Evolutionary conservation across 108 stramenopile species (phyloP).

Genomic region (Discostella pseudostelligera): DNA sequence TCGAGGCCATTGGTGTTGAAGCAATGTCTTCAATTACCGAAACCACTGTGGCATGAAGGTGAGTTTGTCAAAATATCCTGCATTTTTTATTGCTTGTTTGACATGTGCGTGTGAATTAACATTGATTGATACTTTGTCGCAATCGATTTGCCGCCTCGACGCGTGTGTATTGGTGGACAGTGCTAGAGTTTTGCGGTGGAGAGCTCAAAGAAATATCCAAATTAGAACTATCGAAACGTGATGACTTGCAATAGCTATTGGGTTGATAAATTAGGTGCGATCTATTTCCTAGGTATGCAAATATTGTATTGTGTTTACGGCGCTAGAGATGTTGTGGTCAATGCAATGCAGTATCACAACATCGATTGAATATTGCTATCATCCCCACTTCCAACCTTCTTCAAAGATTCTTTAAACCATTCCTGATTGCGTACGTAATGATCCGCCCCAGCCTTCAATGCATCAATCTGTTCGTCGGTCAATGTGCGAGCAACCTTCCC

Average conservation of each 20-base stretch:
- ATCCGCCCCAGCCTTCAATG: constrained; percentile 29
- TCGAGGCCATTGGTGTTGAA: constrained; percentile 75
- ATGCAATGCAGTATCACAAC: constrained; percentile 4
- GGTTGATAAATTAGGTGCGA: too few relatives aligned
- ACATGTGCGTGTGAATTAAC: background rate
- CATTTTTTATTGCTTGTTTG: background rate
- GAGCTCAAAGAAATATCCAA: constrained; percentile 65
- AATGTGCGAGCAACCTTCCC: constrained; percentile 42
- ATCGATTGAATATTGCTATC: constrained; percentile 7
- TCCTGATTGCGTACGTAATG: constrained; percentile 45
- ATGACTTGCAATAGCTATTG: constrained; percentile 52
- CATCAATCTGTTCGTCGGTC: constrained; percentile 50
- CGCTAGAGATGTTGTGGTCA: too few relatives aligned
- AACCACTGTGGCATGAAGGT: constrained; percentile 87
- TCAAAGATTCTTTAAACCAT: constrained; percentile 28
- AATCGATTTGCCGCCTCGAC: too few relatives aligned
- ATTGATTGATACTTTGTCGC: too few relatives aligned
- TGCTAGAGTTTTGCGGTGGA: constrained; percentile 75
- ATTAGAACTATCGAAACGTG: constrained; percentile 69
- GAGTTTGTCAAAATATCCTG: constrained; percentile 5
- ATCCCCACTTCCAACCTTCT: constrained; percentile 16
- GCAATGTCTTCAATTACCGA: constrained; percentile 83
- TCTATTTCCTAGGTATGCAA: too few relatives aligned
- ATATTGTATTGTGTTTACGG: too few relatives aligned
- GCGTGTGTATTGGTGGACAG: too few relatives aligned